Conservation (phyloP, 768 basidiomycete genomes). For the Mycena floridula region DNA sequence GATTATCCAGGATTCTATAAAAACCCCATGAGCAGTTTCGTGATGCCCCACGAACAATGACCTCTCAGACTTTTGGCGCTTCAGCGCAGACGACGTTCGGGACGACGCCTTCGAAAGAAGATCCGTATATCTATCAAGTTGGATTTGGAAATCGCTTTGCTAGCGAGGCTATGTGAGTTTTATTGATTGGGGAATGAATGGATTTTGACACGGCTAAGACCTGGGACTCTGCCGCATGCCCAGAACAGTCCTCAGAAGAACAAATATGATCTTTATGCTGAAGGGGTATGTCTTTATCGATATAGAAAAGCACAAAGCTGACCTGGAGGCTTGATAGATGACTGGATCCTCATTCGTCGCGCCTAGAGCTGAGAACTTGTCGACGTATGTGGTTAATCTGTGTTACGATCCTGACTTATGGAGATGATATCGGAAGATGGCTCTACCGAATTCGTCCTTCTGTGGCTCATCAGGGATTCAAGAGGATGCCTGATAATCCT, state of each 20-base stretch:
- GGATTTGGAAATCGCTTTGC: constrained; percentile 56
- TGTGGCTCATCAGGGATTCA: constrained; percentile 61
- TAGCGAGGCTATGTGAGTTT: constrained; percentile 46
- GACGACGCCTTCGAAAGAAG: constrained; percentile 31
- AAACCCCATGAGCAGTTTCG: too few species aligned
- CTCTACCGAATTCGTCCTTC: constrained; percentile 64
- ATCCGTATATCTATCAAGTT: constrained; percentile 53
- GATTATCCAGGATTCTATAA: too few species aligned
- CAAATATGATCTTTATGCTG: constrained; percentile 59
- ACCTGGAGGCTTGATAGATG: constrained; percentile 34
- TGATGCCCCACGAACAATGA: too few species aligned
- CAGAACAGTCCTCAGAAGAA: constrained; percentile 60
- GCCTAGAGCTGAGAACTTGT: constrained; percentile 47
- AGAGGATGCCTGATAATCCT: constrained; percentile 45
- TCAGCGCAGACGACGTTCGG: constrained; percentile 20
- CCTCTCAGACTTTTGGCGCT: neutral
- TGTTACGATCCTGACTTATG: neutral
- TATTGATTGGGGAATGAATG: too few species aligned
- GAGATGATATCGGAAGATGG: constrained; percentile 32
- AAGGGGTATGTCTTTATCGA: constrained; percentile 34
- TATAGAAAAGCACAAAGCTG: neutral
- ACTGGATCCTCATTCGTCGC: constrained; percentile 57
- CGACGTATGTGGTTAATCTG: constrained; percentile 30
- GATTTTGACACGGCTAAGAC: constrained; percentile 26
- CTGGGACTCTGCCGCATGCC: constrained; percentile 47